These are phyloP conservation scores for Solanum acaule DNA, from an alignment of 257 asterid genomes.

Conservation along the genomic window DNA sequence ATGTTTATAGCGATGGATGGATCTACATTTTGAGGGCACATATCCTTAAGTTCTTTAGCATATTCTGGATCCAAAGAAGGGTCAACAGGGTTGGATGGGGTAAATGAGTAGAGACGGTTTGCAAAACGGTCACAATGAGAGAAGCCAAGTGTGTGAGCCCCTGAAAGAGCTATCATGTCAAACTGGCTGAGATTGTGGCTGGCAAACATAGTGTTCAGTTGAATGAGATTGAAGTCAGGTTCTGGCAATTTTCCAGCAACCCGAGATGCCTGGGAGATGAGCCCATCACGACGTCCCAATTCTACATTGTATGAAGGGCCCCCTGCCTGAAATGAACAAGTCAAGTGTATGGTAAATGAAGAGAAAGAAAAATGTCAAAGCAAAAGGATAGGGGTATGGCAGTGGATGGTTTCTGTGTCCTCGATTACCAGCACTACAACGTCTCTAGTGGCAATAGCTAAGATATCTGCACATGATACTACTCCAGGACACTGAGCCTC, in stretches of 20 bases:
- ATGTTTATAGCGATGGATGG: slow-evolving; percentile 35
- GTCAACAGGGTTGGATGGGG: slow-evolving; percentile 40
- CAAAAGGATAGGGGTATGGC: background rate
- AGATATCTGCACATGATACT: slow-evolving; percentile 70
- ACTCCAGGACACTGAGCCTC: slow-evolving; percentile 56
- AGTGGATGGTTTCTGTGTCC: background rate
- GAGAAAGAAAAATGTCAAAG: background rate
- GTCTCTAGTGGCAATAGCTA: slow-evolving; percentile 64
- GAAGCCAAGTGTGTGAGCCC: slow-evolving; percentile 63
- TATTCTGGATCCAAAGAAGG: slow-evolving; percentile 45
- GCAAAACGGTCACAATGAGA: slow-evolving; percentile 68
- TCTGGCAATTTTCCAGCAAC: slow-evolving; percentile 55
- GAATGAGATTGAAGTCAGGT: slow-evolving; percentile 31
- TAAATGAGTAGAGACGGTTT: slow-evolving; percentile 43
- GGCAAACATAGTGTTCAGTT: slow-evolving; percentile 38
- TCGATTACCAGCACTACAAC: slow-evolving; percentile 43
- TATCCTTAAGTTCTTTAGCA: slow-evolving; percentile 47
- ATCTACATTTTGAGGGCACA: slow-evolving; percentile 47
- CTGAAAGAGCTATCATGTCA: slow-evolving; percentile 68
- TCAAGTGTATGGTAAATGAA: background rate
- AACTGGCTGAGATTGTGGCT: slow-evolving; percentile 32
- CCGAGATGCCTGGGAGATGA: slow-evolving; percentile 35
- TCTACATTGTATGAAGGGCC: slow-evolving; percentile 55
- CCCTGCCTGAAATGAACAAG: slow-evolving; percentile 37
- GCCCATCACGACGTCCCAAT: slow-evolving; percentile 69